Conservation (phyloP, 2,329 filamentous ascomycete species). For the Juglanconis oblonga region DNA sequence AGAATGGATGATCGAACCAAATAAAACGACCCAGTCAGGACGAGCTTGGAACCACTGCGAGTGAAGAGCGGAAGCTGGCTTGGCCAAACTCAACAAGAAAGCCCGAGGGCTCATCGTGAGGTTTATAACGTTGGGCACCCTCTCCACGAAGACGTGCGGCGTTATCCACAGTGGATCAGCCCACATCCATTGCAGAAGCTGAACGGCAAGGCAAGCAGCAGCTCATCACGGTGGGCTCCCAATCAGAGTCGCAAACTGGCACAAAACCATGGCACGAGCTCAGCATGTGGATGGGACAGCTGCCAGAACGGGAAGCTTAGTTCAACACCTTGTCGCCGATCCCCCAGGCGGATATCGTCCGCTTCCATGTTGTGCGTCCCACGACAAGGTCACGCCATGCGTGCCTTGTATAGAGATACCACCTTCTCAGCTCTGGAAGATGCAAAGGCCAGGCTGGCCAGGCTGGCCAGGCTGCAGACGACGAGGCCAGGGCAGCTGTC, state of each 20-base stretch:
- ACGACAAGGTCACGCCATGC: too few species aligned
- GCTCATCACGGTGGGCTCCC: neutral
- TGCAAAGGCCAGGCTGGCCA: too few species aligned
- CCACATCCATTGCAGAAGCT: neutral
- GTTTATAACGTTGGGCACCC: conserved; percentile 2
- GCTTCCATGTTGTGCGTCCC: too few species aligned
- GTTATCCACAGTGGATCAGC: neutral
- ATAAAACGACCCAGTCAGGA: neutral
- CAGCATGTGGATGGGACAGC: neutral
- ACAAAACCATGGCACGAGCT: neutral
- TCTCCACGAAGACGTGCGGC: neutral
- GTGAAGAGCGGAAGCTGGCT: conserved; percentile 9
- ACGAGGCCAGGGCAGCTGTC: too few species aligned
- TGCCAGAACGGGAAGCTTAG: neutral
- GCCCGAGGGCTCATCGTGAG: neutral
- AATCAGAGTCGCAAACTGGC: neutral
- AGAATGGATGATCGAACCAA: neutral
- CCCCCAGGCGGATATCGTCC: neutral
- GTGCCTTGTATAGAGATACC: too few species aligned
- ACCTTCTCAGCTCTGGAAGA: too few species aligned
- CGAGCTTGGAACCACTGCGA: conserved; percentile 4
- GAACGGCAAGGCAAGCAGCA: neutral
- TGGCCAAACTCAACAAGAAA: neutral
- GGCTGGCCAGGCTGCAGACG: too few species aligned
- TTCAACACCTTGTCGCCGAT: neutral